Base-by-base conservation (phyloP, 306 rosid species). In the Cicer arietinum region DNA sequence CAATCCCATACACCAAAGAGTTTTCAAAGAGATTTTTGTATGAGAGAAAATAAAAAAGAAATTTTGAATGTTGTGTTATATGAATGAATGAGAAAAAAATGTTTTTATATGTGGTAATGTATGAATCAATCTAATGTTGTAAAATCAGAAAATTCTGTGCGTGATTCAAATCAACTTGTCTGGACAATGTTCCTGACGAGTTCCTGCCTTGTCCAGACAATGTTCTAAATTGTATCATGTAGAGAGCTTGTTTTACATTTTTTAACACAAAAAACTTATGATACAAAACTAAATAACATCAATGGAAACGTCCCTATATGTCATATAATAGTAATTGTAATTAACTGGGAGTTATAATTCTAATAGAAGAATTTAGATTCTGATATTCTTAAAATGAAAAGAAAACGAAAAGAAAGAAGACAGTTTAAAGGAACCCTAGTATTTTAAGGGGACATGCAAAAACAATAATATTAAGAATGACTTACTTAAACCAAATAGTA, bases 281-380 rank as follows among this genome's bases (percentile, higher is more conserved):
- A 62, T 35, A 11, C 47, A n/a, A 4, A 62, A n/a, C 48, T 62
- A 60, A 60, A 30, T 30, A 35, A 13, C 45, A 60, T 11, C 1
- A 57, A 25, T 25, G 16, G 16, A 25, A 57, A 57, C n/a, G 22
- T 20, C 41, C 39, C 35, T 17, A 18, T 11, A 1, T 10, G 11
- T 46, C 51, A 10, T 46, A 46, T 6, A 60, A 35, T 1, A 7
- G 8, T 40, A 40, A n/a, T 40, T 30, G 18, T 43, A 35, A 11
- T 30, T 60, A 60, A 5, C 69, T 63, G 48, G 50, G 6, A 63
- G 69, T 25, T 41, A n/a, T 16, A 14, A 7, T 63, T 50, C 69
- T 63, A 40, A 14, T 7, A 37, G n/a, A 18, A 58, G 6, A 16
- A 64, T 41, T 10, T 58, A 59, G 70, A 42, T 22, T 57, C 14